Percentiles rank a stretch among this genome's conserved stretches.
These are phyloP conservation scores for Phascolomyces articulosus DNA, from an alignment of 371 early-diverging fungal genomes.

Conservation along the genomic window DNA sequence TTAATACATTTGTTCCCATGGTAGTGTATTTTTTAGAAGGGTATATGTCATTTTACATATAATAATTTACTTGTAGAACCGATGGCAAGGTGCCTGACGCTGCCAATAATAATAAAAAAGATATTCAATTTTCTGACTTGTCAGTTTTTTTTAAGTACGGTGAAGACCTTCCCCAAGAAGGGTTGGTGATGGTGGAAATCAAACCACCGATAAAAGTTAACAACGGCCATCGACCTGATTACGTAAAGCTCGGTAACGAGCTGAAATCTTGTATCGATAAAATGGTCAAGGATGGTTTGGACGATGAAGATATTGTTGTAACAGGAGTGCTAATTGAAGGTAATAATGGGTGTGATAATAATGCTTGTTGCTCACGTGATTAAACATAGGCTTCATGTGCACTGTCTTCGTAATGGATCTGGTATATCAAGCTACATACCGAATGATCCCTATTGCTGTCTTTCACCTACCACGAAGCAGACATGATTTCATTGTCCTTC, in stretches of 20 bases:
- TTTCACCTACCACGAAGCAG: background rate
- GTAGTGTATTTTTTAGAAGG: background rate
- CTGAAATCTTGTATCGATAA: background rate
- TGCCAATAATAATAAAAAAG: background rate
- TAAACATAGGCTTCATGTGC: background rate
- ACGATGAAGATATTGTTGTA: background rate
- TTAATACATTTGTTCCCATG: background rate
- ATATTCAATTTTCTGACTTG: background rate
- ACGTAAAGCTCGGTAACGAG: background rate
- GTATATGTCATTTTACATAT: background rate
- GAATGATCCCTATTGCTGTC: background rate
- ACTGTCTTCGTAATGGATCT: background rate
- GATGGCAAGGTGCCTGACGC: background rate
- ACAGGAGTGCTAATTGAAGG: background rate
- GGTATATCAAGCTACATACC: background rate
- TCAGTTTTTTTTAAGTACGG: background rate
- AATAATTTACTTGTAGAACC: constrained; percentile 1
- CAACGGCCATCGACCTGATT: background rate
- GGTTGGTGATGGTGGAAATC: background rate
- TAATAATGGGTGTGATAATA: background rate
- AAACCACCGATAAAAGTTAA: background rate
- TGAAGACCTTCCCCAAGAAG: background rate
- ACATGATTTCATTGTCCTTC: background rate
- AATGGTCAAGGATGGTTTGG: background rate
- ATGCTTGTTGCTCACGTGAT: constrained; percentile 1